Evolutionary conservation across 805 yeast genomes (phyloP).

Genomic region (Myxozyma vanderwaltii): DNA sequence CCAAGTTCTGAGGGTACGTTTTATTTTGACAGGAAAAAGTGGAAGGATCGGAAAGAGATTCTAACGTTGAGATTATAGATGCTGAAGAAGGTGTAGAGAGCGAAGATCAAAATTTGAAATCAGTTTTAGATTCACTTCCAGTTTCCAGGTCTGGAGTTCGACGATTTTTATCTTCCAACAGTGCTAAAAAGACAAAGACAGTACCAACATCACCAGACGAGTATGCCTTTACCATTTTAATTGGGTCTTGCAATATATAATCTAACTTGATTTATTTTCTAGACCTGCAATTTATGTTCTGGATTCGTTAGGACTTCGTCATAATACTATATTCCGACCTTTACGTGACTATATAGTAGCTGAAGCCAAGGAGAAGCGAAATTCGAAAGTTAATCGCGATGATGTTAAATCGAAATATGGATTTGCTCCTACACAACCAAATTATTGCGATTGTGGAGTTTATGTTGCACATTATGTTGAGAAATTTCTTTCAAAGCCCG

Average conservation of each 20-base stretch:
- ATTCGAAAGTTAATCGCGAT: constrained; percentile 49
- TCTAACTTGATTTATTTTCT: neutral
- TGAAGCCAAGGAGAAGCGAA: constrained; percentile 69
- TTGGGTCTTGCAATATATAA: neutral
- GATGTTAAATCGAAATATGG: constrained; percentile 55
- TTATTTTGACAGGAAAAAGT: neutral
- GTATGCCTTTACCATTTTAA: neutral
- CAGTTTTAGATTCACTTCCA: constrained; percentile 5
- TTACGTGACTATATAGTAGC: constrained; percentile 61
- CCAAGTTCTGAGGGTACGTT: neutral
- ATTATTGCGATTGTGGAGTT: constrained; percentile 92
- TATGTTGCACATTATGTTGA: constrained; percentile 73
- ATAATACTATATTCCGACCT: constrained; percentile 54
- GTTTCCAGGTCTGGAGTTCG: constrained; percentile 7
- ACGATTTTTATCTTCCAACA: neutral
- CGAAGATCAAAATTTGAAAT: neutral
- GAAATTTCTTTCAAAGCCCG: constrained; percentile 39
- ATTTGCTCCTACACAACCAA: constrained; percentile 78
- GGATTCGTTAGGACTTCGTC: constrained; percentile 69
- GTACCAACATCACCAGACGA: constrained; percentile 1
- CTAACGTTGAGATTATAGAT: constrained; percentile 26
- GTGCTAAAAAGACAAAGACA: neutral
- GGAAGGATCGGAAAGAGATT: too few species aligned
- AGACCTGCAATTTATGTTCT: constrained; percentile 56
- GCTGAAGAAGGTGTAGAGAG: constrained; percentile 5